Conservation (phyloP, 768 basidiomycete genomes). For the Termitomyces sp. region DNA sequence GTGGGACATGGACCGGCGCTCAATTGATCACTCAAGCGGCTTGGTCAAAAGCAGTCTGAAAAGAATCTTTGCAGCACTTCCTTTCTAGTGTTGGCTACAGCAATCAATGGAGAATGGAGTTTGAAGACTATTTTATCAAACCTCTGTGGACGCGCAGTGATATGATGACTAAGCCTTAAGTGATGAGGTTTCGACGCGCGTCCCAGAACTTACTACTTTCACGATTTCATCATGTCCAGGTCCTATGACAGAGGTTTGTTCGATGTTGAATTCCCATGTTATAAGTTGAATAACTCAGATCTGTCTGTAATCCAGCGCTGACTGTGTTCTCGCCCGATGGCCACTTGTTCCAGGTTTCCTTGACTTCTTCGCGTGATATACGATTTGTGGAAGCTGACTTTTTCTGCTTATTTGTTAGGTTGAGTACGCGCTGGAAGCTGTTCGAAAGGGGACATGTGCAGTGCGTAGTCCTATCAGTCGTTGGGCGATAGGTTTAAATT, state of each 20-base stretch:
- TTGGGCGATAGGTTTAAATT: background rate
- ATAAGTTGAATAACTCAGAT: background rate
- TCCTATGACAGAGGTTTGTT: conserved; percentile 91
- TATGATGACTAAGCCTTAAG: conserved; percentile 5
- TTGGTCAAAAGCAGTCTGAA: background rate
- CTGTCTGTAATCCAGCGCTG: conserved; percentile 52
- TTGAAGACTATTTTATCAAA: background rate
- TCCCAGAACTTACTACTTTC: conserved; percentile 18
- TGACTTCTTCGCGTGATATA: conserved; percentile 6
- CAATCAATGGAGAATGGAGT: too few species aligned
- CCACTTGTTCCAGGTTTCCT: conserved; percentile 87
- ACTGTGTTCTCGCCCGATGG: conserved; percentile 99
- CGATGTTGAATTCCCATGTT: background rate
- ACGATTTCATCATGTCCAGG: conserved; percentile 64
- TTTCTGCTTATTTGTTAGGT: conserved; percentile 52
- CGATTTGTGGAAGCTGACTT: conserved; percentile 8
- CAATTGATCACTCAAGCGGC: background rate
- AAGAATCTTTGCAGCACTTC: background rate
- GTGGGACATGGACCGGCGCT: background rate
- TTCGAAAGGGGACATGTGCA: conserved; percentile 94
- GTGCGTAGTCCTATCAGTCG: conserved; percentile 39
- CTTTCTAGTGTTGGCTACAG: background rate
- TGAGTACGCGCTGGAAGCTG: conserved; percentile 98
- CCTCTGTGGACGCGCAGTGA: background rate
- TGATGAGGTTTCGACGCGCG: conserved; percentile 39